Percentiles rank a stretch among this genome's conserved stretches.
Conservation (phyloP, 2,329 filamentous ascomycete genomes). For the Plenodomus lindquistii region DNA sequence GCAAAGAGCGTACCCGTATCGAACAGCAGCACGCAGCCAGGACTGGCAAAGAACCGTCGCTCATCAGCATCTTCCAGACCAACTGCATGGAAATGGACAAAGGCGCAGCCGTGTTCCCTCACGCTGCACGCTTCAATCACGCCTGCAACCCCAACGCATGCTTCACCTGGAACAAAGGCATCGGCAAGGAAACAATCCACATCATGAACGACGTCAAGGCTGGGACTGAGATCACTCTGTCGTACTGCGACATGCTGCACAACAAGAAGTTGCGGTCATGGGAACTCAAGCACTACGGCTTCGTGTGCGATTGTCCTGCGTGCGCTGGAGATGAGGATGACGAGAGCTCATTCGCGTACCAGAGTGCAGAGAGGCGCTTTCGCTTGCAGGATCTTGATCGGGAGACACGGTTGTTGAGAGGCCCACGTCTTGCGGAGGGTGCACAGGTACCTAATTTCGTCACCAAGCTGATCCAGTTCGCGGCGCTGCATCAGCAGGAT, state of each 20-base stretch:
- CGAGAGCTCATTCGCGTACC: constrained; percentile 24
- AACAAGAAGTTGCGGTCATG: constrained; percentile 32
- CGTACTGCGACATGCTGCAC: constrained; percentile 43
- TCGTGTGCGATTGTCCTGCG: constrained; percentile 43
- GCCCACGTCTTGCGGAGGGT: constrained; percentile 14
- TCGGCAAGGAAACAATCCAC: constrained; percentile 39
- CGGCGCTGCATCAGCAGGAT: constrained; percentile 31
- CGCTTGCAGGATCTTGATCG: constrained; percentile 39
- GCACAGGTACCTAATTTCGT: constrained; percentile 17
- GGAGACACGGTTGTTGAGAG: constrained; percentile 27
- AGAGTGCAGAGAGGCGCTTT: constrained; percentile 37
- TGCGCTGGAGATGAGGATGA: constrained; percentile 39
- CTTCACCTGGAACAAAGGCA: constrained; percentile 40
- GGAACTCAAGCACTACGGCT: constrained; percentile 44
- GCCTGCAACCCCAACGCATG: constrained; percentile 47
- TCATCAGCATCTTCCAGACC: constrained; percentile 46
- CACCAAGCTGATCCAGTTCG: constrained; percentile 31
- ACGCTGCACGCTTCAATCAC: constrained; percentile 48
- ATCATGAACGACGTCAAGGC: constrained; percentile 36
- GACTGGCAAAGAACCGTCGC: constrained; percentile 19
- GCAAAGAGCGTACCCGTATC: constrained; percentile 28
- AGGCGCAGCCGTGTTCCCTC: constrained; percentile 42
- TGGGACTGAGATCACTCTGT: constrained; percentile 45
- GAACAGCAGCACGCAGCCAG: constrained; percentile 38
- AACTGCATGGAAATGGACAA: constrained; percentile 45